Evolutionary conservation across 345 rosid genomes (phyloP).

Genomic region (Populus euphratica): DNA sequence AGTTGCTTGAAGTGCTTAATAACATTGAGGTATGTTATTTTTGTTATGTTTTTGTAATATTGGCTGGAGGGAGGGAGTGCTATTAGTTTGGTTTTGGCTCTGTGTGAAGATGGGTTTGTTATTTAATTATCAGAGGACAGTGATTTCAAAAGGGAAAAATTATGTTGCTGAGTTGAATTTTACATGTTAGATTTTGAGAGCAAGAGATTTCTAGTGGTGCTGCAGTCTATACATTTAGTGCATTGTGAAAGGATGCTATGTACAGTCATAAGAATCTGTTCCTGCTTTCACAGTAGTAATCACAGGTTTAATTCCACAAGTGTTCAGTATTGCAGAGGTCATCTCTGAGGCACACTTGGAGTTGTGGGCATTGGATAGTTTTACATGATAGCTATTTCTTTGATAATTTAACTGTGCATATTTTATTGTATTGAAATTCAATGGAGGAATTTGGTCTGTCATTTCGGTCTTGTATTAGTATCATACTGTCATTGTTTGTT

Average conservation of each 20-base stretch:
- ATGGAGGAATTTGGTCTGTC: not conserved
- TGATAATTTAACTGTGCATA: not conserved
- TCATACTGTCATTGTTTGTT: not conserved
- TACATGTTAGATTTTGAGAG: not conserved
- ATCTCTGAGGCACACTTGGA: not conserved
- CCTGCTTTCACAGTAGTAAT: not conserved
- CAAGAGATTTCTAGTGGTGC: not conserved
- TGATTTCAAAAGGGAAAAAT: no score
- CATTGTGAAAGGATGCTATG: not conserved
- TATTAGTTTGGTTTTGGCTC: no score
- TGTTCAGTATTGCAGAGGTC: not conserved
- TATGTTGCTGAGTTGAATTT: not conserved
- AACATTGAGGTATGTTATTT: conserved; percentile 55
- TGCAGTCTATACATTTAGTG: not conserved
- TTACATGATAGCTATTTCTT: not conserved
- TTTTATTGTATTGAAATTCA: no score
- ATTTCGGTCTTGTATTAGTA: not conserved
- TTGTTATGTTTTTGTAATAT: not conserved
- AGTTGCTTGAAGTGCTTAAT: conserved; percentile 65
- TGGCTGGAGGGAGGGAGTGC: not conserved
- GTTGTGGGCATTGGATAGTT: not conserved
- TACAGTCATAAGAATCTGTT: not conserved
- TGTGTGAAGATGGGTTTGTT: no score
- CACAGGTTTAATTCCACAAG: not conserved
- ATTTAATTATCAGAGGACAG: no score